Evolutionary conservation across 1,284 basidiomycete species (phyloP).

Genomic region (Cryptococcus jaspeensis): DNA sequence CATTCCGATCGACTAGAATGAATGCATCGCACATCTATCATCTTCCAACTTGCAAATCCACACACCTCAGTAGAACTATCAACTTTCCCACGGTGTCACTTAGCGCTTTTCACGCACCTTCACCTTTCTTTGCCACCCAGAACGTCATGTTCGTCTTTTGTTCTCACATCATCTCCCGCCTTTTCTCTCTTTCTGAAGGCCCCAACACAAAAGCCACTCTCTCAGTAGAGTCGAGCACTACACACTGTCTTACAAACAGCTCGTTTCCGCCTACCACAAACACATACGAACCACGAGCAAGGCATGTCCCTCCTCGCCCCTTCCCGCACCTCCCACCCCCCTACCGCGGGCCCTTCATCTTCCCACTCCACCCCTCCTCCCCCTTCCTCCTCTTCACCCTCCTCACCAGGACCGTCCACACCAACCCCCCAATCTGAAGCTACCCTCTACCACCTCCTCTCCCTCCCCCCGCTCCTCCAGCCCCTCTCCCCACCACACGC

Average conservation of each 20-base stretch:
- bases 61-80: too few species aligned
- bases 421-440: constrained; percentile 2
- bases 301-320: neutral
- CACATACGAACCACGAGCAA: neutral
- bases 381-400: constrained; percentile 4
- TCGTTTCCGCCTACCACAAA: too few species aligned
- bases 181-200: neutral
- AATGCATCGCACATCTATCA: too few species aligned
- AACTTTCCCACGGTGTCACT: neutral
- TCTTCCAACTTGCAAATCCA: too few species aligned
- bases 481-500: constrained; percentile 35
- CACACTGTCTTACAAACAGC: too few species aligned
- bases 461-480: constrained; percentile 29
- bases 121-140: constrained; percentile 8
- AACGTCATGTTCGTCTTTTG: neutral
- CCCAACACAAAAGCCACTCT: too few species aligned
- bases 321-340: neutral
- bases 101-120: neutral
- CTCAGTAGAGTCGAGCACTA: too few species aligned
- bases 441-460: constrained; percentile 21
- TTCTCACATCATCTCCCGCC: neutral
- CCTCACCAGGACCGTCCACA: neutral
- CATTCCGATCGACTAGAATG: too few species aligned
- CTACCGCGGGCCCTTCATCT: constrained; percentile 9
- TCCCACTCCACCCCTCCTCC: constrained; percentile 5